Conservation (phyloP, 2,329 filamentous ascomycete genomes). For the Aureobasidium sp. region DNA sequence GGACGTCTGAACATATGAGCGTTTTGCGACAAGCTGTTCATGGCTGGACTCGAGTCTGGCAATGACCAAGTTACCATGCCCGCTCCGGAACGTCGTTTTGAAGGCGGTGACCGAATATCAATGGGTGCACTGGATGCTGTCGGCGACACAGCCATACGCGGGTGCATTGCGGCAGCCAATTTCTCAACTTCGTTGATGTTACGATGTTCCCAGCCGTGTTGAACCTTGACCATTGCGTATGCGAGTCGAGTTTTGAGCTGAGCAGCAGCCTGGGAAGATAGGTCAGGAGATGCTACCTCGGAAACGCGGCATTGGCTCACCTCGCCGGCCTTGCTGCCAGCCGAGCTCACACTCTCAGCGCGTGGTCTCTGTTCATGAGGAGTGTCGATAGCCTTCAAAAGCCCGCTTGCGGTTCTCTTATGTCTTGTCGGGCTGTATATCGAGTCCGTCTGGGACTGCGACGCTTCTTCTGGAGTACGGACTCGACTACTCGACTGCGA, state of each 20-base stretch:
- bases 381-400: slow-evolving; percentile 52
- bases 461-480: neutral
- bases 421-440: slow-evolving; percentile 37
- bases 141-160: slow-evolving; percentile 15
- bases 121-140: slow-evolving; percentile 6
- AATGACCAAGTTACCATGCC: slow-evolving; percentile 17
- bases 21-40: slow-evolving; percentile 20
- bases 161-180: slow-evolving; percentile 54
- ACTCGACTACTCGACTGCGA: neutral
- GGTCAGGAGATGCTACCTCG: slow-evolving; percentile 13
- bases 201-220: slow-evolving; percentile 78
- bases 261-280: slow-evolving; percentile 55
- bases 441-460: neutral
- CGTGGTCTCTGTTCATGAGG: slow-evolving; percentile 32
- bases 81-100: slow-evolving; percentile 28
- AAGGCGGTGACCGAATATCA: slow-evolving; percentile 22
- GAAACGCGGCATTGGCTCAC: slow-evolving; percentile 43
- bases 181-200: slow-evolving; percentile 72
- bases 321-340: slow-evolving; percentile 68
- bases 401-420: slow-evolving; percentile 72
- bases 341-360: slow-evolving; percentile 62
- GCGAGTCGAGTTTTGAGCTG: slow-evolving; percentile 78
- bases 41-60: slow-evolving; percentile 2
- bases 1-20: slow-evolving; percentile 17
- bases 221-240: slow-evolving; percentile 91